A percentile compares a stretch with the other conserved stretches of the same genome.
Conservation (phyloP, 2,329 filamentous ascomycete genomes). For the Rhytidhysteron rufulum region DNA sequence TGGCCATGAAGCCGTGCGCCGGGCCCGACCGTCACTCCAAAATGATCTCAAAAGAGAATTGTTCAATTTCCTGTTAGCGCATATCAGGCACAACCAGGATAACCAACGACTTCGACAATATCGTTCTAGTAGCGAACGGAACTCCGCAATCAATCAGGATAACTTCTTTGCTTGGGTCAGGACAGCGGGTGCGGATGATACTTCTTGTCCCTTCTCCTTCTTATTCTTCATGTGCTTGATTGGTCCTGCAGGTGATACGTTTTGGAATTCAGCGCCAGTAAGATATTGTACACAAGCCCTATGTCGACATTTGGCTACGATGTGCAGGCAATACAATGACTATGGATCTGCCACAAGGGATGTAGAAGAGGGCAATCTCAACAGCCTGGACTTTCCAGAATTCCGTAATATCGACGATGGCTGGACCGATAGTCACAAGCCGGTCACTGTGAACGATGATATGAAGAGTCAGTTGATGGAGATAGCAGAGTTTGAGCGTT, state of each 20-base stretch:
- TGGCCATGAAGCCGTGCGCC: slow-evolving; percentile 1
- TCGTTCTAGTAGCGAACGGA: too few relatives aligned
- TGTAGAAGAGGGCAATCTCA: slow-evolving; percentile 15
- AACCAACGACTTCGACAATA: slow-evolving; percentile 4
- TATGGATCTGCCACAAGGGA: slow-evolving; percentile 15
- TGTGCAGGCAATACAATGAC: slow-evolving; percentile 23
- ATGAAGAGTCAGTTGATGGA: slow-evolving; percentile 8
- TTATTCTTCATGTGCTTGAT: slow-evolving; percentile 13
- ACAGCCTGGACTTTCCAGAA: slow-evolving; percentile 4
- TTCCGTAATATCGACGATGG: too few relatives aligned
- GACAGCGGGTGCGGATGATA: slow-evolving; percentile 9
- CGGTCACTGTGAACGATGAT: background rate
- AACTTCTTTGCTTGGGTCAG: slow-evolving; percentile 11
- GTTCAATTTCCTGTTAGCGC: slow-evolving; percentile 6
- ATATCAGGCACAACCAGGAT: slow-evolving; percentile 8
- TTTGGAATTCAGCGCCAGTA: slow-evolving; percentile 1
- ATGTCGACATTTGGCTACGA: slow-evolving; percentile 13
- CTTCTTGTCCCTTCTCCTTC: slow-evolving; percentile 14
- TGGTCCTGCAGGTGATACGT: background rate
- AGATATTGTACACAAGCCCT: slow-evolving; percentile 13
- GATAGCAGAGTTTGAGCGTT: slow-evolving; percentile 24
- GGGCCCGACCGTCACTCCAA: background rate
- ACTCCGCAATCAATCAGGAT: background rate
- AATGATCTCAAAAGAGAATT: slow-evolving; percentile 7
- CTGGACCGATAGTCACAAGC: background rate